These are phyloP conservation scores for Ophiocytium majus DNA, from an alignment of 352 stramenopile species.

Conservation along the genomic window DNA sequence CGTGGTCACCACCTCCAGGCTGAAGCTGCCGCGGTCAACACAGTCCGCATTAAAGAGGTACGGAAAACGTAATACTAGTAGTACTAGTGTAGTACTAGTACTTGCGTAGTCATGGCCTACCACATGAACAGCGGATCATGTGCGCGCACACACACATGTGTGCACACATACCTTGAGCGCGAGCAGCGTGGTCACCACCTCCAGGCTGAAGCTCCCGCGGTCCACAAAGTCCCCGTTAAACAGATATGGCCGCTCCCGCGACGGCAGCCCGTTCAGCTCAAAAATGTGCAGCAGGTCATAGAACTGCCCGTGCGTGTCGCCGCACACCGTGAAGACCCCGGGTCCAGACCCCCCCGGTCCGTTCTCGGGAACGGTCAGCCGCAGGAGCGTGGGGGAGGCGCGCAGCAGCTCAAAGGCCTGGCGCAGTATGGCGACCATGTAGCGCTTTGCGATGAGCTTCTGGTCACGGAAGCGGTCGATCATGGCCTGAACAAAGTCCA, in stretches of 20 bases:
- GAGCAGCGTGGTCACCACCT: constrained; percentile 96
- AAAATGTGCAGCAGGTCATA: constrained; percentile 99
- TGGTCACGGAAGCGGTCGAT: constrained; percentile 93
- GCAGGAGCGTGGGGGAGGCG: constrained; percentile 81
- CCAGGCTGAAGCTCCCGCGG: constrained; percentile 86
- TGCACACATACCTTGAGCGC: no score
- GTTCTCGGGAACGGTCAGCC: constrained; percentile 62
- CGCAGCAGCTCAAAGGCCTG: constrained; percentile 82
- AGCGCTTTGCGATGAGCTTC: constrained; percentile 92
- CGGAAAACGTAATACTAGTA: no score
- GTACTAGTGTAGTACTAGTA: no score
- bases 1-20: constrained; percentile 94
- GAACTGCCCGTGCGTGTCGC: constrained; percentile 99
- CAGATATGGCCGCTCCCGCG: constrained; percentile 91
- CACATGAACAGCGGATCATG: no score
- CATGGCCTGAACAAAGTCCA: constrained; percentile 80
- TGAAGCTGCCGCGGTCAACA: constrained; percentile 93
- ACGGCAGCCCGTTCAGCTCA: constrained; percentile 91
- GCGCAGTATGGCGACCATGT: constrained; percentile 91
- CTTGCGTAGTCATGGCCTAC: no score
- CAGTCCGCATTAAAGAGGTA: constrained; percentile 99
- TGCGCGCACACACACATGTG: no score
- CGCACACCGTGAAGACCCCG: constrained; percentile 84
- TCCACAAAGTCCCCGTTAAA: constrained; percentile 99
- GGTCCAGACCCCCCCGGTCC: neutral